These are phyloP conservation scores for Chlorella sp. DNA, from an alignment of 139 green algal species.

Conservation along the genomic window DNA sequence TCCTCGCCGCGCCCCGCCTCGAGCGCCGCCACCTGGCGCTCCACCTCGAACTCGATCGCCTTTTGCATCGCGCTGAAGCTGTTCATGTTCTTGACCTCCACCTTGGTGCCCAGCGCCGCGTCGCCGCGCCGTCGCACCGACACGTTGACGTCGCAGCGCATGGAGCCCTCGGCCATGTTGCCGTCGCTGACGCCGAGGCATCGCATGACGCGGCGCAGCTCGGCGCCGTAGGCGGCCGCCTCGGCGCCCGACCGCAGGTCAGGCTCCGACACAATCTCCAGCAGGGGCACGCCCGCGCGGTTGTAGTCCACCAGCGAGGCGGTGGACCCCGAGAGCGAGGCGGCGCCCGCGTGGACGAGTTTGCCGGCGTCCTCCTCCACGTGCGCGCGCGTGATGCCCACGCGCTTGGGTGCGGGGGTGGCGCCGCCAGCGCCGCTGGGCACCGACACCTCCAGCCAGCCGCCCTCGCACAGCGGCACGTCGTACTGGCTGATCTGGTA, in stretches of 20 bases:
- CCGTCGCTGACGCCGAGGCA: conserved; percentile 74
- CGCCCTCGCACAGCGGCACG: conserved; percentile 72
- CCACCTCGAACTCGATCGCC: conserved; percentile 94
- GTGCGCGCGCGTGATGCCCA: conserved; percentile 79
- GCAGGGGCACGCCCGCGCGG: conserved; percentile 78
- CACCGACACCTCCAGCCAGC: conserved; percentile 59
- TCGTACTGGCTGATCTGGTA: conserved; percentile 99
- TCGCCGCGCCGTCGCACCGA: conserved; percentile 64
- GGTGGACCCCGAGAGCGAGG: conserved; percentile 65
- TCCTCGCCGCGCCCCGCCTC: conserved; percentile 62
- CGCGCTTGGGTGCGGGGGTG: conserved; percentile 1
- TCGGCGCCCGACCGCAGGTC: conserved; percentile 91
- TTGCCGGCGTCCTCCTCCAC: conserved; percentile 98
- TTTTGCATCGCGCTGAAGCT: conserved; percentile 94
- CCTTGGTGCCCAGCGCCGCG: conserved; percentile 87
- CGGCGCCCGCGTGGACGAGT: conserved; percentile 77
- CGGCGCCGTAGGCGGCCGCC: conserved; percentile 88
- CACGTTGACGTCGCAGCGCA: conserved; percentile 96
- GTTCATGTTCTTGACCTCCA: conserved; percentile 99
- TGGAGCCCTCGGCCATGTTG: conserved; percentile 67
- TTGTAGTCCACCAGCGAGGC: conserved; percentile 92
- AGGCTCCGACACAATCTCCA: conserved; percentile 96
- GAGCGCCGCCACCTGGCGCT: conserved; percentile 77
- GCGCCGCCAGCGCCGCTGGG: conserved; percentile 26
- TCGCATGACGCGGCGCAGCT: conserved; percentile 88